Conservation (phyloP, 352 stramenopile genomes). For the Pythium insidiosum region DNA sequence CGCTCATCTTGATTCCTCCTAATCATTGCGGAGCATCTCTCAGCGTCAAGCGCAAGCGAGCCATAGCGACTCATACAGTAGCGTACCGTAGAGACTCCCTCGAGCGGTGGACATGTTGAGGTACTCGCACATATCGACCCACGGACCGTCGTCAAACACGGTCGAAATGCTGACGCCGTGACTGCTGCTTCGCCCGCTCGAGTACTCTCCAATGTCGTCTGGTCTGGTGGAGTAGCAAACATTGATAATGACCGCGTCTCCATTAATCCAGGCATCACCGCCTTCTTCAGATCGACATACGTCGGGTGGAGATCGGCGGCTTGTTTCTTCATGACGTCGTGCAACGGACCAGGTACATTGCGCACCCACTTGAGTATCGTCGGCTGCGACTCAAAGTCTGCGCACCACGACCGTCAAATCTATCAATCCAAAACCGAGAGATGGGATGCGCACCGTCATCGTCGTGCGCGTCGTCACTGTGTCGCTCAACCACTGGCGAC, state of each 20-base stretch:
- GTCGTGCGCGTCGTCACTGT: too few species aligned
- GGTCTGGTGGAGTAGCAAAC: conserved; percentile 13
- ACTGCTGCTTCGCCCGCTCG: conserved; percentile 32
- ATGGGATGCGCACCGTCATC: too few species aligned
- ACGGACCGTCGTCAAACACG: conserved; percentile 72
- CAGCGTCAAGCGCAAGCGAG: too few species aligned
- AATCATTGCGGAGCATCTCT: not conserved
- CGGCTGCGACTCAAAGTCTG: conserved; percentile 19
- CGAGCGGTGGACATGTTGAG: conserved; percentile 31
- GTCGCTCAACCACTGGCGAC: too few species aligned
- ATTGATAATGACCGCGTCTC: too few species aligned
- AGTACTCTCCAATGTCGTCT: conserved; percentile 29
- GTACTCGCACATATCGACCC: conserved; percentile 74
- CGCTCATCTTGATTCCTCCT: conserved; percentile 65
- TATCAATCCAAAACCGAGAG: too few species aligned
- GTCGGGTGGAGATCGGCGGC: conserved; percentile 22
- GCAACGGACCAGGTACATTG: conserved; percentile 54
- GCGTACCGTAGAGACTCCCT: conserved; percentile 65
- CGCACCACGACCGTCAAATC: too few species aligned
- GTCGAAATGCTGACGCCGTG: conserved; percentile 42
- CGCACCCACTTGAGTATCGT: conserved; percentile 71
- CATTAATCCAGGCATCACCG: too few species aligned
- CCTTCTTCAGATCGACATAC: conserved; percentile 16
- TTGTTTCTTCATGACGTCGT: conserved; percentile 74
- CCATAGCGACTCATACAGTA: too few species aligned